Percentiles rank a stretch among this genome's conserved stretches.
phyloP scores from a whole-genome alignment of 768 basidiomycete genomes.

The Lactifluus volemus region DNA sequence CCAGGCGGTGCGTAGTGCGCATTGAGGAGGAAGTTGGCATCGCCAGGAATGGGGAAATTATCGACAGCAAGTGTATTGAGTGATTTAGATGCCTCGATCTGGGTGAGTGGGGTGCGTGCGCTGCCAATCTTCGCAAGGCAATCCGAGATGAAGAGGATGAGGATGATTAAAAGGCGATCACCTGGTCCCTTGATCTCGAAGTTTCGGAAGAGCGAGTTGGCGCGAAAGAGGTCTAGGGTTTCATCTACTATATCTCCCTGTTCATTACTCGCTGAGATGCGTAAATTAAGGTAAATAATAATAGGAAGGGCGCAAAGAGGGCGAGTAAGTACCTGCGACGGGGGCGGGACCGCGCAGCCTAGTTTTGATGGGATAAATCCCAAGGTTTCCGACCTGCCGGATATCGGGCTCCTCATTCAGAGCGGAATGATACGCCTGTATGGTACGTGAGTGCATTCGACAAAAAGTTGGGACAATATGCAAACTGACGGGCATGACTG shows the following conservation, averaged over 20 bases:
- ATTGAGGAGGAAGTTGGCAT: slow-evolving; percentile 90
- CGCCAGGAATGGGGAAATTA: slow-evolving; percentile 88
- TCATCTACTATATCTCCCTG: slow-evolving; percentile 91
- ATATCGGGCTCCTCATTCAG: slow-evolving; percentile 81
- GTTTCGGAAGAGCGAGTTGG: slow-evolving; percentile 98
- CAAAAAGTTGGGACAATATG: not conserved
- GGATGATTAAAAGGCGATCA: slow-evolving; percentile 90
- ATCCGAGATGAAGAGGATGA: slow-evolving; percentile 97
- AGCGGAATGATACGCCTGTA: slow-evolving; percentile 91
- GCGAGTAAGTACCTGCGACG: slow-evolving; percentile 39
- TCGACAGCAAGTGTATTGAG: slow-evolving; percentile 92
- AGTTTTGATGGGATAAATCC: slow-evolving; percentile 85
- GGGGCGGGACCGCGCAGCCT: slow-evolving; percentile 90
- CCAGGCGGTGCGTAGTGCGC: slow-evolving; percentile 80
- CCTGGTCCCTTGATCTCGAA: slow-evolving; percentile 99
- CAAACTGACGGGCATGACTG: slow-evolving; percentile 22
- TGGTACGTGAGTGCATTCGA: not conserved
- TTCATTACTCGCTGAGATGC: slow-evolving; percentile 58
- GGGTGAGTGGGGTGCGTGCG: slow-evolving; percentile 55
- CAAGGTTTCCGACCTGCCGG: slow-evolving; percentile 82
- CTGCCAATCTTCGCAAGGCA: slow-evolving; percentile 86
- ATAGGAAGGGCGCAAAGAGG: slow-evolving; percentile 7
- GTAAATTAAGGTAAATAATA: not conserved
- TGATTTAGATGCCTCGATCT: slow-evolving; percentile 79
- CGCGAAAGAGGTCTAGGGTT: slow-evolving; percentile 92